A percentile compares a stretch with the other conserved stretches of the same genome.
Evolutionary conservation across 495 filamentous ascomycete species (phyloP).

Genomic region (Filosporella fistucella): DNA sequence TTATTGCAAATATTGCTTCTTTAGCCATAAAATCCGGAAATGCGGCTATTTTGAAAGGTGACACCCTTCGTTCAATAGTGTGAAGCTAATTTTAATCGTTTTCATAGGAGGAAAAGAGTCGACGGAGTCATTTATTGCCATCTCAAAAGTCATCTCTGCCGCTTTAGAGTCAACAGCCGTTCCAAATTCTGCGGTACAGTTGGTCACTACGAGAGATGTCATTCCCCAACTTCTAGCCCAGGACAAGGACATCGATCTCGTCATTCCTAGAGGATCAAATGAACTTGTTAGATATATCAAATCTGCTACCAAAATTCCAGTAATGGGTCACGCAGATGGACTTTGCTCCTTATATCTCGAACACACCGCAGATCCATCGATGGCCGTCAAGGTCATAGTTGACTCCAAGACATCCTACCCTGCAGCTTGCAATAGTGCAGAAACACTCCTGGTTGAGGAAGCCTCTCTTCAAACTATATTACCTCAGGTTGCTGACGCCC

Average conservation of each 20-base stretch:
- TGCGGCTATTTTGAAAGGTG: conserved; percentile 90
- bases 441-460: conserved; percentile 84
- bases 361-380: conserved; percentile 64
- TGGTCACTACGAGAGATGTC: conserved; percentile 86
- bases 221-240: conserved; percentile 79
- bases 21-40: conserved; percentile 97
- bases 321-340: conserved; percentile 94
- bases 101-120: conserved; percentile 86
- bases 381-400: conserved; percentile 72
- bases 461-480: conserved; percentile 63
- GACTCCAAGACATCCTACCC: conserved; percentile 94
- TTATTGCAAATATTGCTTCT: conserved; percentile 98
- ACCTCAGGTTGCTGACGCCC: conserved; percentile 62
- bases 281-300: conserved; percentile 91
- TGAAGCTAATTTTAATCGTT: conserved; percentile 1
- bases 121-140: conserved; percentile 84
- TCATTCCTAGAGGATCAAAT: conserved; percentile 91
- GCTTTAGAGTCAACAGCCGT: conserved; percentile 75
- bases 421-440: conserved; percentile 92
- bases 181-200: conserved; percentile 81
- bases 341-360: conserved; percentile 89
- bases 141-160: conserved; percentile 76
- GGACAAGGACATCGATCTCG: conserved; percentile 86
- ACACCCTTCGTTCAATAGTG: background rate
- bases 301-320: conserved; percentile 85